These are phyloP conservation scores for Penicillium roqueforti DNA, from an alignment of 495 filamentous ascomycete species.

Conservation along the genomic window DNA sequence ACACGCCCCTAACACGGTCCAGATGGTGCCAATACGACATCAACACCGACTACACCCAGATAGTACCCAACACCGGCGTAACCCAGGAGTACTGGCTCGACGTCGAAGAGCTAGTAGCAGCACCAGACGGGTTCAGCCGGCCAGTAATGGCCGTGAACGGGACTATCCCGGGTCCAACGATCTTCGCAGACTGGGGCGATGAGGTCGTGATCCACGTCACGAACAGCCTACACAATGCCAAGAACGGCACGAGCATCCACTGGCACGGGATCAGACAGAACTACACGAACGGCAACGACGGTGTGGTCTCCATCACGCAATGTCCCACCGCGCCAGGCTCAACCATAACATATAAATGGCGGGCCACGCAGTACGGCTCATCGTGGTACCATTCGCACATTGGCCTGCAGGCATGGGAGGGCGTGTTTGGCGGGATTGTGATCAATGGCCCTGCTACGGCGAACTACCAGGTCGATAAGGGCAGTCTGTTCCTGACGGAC, in stretches of 20 bases:
- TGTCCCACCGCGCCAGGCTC: conserved; percentile 60
- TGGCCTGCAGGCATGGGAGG: conserved; percentile 55
- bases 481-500: conserved; percentile 21
- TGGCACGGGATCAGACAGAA: conserved; percentile 48
- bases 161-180: conserved; percentile 49
- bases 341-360: conserved; percentile 69
- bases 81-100: conserved; percentile 33
- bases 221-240: conserved; percentile 41
- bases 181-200: conserved; percentile 47
- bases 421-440: conserved; percentile 32
- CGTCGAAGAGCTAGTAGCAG: conserved; percentile 49
- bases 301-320: conserved; percentile 67
- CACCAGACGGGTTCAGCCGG: conserved; percentile 59
- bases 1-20: conserved; percentile 35
- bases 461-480: conserved; percentile 49
- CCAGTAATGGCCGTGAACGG: conserved; percentile 47
- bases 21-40: conserved; percentile 43
- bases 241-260: conserved; percentile 54
- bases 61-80: conserved; percentile 39
- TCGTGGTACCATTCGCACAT: conserved; percentile 79
- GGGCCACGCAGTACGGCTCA: conserved; percentile 65
- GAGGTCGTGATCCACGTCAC: conserved; percentile 50
- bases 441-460: conserved; percentile 49
- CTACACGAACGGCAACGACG: conserved; percentile 47
- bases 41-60: conserved; percentile 48